Evolutionary conservation across 371 early-diverging fungal species (phyloP), one percentile per base, ranked within the genome.

Genomic region (Batrachochytrium dendrobatidis): DNA sequence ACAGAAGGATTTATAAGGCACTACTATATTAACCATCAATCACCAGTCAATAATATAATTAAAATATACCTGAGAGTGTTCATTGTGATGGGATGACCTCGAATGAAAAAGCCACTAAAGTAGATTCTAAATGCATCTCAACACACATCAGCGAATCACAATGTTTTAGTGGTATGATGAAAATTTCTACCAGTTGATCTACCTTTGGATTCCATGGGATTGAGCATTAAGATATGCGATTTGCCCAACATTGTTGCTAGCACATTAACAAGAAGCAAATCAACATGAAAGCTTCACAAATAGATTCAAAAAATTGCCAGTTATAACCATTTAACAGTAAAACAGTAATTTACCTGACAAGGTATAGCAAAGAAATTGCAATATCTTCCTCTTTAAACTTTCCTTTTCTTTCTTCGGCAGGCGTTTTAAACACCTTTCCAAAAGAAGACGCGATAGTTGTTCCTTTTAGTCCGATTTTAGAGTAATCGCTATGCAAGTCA

Each of bases 241-340:
- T 74, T 97, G 98, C 18, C 95, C 95, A 77, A 97, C 90, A 70
- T 94, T 95, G 77, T 97, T 97, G 69, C 92, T 92, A n/a, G n/a
- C n/a, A 63, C n/a, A 55, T 31, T 12, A 0, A 50, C 48, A 29
- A n/a, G 30, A 17, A 56, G 17, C 10, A 24, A 34, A 59, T 39
- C 4, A 63, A 10, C 29, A 34, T 28, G n/a, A 34, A 46, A 22
- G 10, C 25, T 18, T 15, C 20, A 17, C 18, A 44, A 12, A 12
- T 18, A 20, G 26, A 28, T 32, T 44, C 44, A 45, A 34, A n/a
- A n/a, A n/a, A n/a, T n/a, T n/a, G n/a, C n/a, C n/a, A n/a, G n/a
- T n/a, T n/a, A n/a, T n/a, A 22, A 32, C 17, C 26, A 20, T n/a
- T 32, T 58, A 32, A 10, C 52, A 30, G 55, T 12, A 12, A 28